These are phyloP conservation scores for Lobosporangium transversale DNA, from an alignment of 192 early-diverging fungal genomes.

Conservation along the genomic window DNA sequence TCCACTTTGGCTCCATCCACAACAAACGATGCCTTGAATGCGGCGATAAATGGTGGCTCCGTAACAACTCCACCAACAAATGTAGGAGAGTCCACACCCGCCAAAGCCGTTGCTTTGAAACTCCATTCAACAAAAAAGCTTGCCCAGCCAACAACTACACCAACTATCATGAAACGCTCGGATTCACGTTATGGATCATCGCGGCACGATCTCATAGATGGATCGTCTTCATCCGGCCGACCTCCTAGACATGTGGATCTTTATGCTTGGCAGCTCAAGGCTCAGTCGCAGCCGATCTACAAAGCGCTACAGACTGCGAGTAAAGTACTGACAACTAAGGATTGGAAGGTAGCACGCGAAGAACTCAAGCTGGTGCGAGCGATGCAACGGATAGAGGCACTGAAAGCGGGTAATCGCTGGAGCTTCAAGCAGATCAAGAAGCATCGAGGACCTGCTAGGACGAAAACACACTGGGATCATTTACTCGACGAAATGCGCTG, in stretches of 20 bases:
- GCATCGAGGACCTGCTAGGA: conserved; percentile 62
- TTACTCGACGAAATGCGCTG: conserved; percentile 87
- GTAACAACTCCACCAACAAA: neutral
- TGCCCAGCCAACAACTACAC: conserved; percentile 38
- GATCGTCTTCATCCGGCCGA: conserved; percentile 12
- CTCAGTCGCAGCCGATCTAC: conserved; percentile 65
- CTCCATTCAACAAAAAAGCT: conserved; percentile 33
- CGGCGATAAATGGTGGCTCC: conserved; percentile 1
- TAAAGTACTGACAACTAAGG: conserved; percentile 75
- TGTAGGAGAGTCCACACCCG: neutral
- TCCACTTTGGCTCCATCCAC: conserved; percentile 7
- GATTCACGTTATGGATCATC: conserved; percentile 32
- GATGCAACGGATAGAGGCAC: conserved; percentile 72
- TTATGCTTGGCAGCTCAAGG: conserved; percentile 56
- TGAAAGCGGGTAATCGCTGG: conserved; percentile 78
- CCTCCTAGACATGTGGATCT: conserved; percentile 30
- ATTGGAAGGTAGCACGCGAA: conserved; percentile 85
- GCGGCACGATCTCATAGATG: conserved; percentile 24
- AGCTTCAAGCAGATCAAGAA: conserved; percentile 79
- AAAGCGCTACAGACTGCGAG: conserved; percentile 67
- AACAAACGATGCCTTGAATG: conserved; percentile 3
- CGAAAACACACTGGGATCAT: conserved; percentile 78
- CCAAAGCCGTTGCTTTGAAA: conserved; percentile 11
- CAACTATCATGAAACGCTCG: conserved; percentile 36
- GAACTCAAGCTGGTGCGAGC: conserved; percentile 74